Evolutionary conservation across 176 grass and related monocot genomes (phyloP).

Genomic region (Carex pumila): DNA sequence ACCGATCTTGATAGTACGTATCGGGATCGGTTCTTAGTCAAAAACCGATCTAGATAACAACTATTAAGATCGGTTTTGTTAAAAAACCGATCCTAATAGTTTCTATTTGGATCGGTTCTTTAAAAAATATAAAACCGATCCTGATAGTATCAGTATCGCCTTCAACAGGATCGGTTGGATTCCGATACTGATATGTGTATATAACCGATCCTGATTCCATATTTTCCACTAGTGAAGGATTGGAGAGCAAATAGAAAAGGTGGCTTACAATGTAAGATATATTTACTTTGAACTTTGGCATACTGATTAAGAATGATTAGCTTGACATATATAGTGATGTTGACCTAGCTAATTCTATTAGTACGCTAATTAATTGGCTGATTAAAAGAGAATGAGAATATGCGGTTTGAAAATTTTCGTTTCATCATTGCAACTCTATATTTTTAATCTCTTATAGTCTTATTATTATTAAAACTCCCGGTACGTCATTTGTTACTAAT

Average conservation of each 20-base stretch:
- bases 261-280: not conserved
- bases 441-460: not conserved
- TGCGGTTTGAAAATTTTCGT: constrained; percentile 1
- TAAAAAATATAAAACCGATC: too few relatives aligned
- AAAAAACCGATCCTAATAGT: too few relatives aligned
- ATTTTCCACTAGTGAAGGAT: too few relatives aligned
- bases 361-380: not conserved
- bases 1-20: too few relatives aligned
- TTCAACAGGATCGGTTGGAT: too few relatives aligned
- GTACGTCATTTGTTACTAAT: not conserved
- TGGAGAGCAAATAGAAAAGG: not conserved
- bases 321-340: constrained; percentile 16
- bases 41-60: too few relatives aligned
- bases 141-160: too few relatives aligned
- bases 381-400: constrained; percentile 1
- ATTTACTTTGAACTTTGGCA: not conserved
- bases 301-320: constrained; percentile 12
- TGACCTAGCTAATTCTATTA: constrained; percentile 13
- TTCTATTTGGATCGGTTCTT: too few relatives aligned
- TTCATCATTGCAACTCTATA: not conserved
- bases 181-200: too few relatives aligned
- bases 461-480: not conserved
- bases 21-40: too few relatives aligned
- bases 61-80: too few relatives aligned
- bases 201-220: too few relatives aligned